A percentile compares a stretch with the other conserved stretches of the same genome.
phyloP scores from a whole-genome alignment of 768 basidiomycete genomes.

The Suillus weaverae region DNA sequence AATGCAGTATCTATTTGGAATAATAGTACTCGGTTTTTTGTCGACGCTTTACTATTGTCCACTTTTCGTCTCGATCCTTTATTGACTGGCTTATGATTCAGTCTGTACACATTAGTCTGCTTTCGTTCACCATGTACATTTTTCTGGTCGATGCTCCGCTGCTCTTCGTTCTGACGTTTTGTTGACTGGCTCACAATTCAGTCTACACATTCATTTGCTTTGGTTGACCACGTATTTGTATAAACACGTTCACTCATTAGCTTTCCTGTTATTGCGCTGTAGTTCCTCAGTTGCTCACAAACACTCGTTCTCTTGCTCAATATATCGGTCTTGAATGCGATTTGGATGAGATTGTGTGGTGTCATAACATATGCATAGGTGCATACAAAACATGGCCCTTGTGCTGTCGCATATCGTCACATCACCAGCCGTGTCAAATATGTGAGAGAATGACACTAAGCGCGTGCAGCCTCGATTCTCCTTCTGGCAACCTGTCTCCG shows the following conservation, averaged over 20 bases:
- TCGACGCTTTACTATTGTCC: neutral
- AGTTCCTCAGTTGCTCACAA: neutral
- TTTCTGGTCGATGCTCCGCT: neutral
- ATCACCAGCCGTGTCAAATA: conserved; percentile 8
- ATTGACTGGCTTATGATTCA: neutral
- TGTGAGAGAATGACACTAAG: conserved; percentile 36
- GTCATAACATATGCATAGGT: conserved; percentile 32
- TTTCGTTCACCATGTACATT: neutral
- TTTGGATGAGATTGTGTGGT: conserved; percentile 6
- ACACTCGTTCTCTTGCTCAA: neutral
- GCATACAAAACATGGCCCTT: conserved; percentile 27
- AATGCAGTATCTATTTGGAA: neutral
- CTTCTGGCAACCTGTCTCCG: conserved; percentile 83
- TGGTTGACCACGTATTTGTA: neutral
- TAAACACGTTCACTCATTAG: neutral
- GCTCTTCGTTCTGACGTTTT: neutral
- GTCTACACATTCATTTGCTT: neutral
- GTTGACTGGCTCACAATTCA: neutral
- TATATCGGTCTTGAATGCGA: neutral
- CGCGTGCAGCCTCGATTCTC: conserved; percentile 83
- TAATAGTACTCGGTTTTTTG: too few species aligned
- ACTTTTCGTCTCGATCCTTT: neutral
- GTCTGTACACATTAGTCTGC: neutral
- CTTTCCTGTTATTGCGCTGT: neutral
- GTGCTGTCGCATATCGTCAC: conserved; percentile 21